phyloP scores from a whole-genome alignment of 371 early-diverging fungal genomes.

The Rhizomucor pusillus region DNA sequence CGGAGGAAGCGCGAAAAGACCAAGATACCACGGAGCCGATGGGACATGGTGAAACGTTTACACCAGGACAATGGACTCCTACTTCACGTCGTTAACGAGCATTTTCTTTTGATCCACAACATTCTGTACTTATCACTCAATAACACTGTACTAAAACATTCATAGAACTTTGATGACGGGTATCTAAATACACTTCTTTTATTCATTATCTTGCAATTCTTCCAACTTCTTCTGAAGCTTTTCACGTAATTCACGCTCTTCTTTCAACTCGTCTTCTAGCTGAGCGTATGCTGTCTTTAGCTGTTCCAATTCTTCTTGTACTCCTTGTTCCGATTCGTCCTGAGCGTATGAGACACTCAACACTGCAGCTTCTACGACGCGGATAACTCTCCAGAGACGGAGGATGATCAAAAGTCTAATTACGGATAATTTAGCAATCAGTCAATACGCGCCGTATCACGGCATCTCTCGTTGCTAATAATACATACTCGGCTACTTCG shows the following conservation, averaged over 20 bases:
- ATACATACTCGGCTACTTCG: constrained; percentile 43
- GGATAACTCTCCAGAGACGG: constrained; percentile 51
- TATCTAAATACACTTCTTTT: too few relatives aligned
- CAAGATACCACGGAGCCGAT: constrained; percentile 3
- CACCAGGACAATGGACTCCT: constrained; percentile 42
- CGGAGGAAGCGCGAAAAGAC: too few relatives aligned
- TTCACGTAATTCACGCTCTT: constrained; percentile 15
- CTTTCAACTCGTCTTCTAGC: constrained; percentile 23
- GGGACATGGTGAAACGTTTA: constrained; percentile 40
- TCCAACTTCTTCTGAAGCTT: constrained; percentile 5
- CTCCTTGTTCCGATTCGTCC: constrained; percentile 21
- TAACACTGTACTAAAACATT: too few relatives aligned
- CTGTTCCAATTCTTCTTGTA: constrained; percentile 15
- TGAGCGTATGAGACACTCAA: constrained; percentile 31
- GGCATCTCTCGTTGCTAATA: neutral
- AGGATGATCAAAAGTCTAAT: constrained; percentile 39
- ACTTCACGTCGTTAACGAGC: constrained; percentile 11
- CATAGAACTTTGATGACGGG: too few relatives aligned
- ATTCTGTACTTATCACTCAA: too few relatives aligned
- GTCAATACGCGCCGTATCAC: neutral
- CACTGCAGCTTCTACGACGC: constrained; percentile 42
- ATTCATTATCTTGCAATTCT: neutral
- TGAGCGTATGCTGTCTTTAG: constrained; percentile 14
- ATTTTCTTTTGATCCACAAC: too few relatives aligned
- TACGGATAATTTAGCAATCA: too few relatives aligned